These are phyloP conservation scores for Aquilaria malaccensis DNA, from an alignment of 345 rosid genomes.

Conservation along the genomic window DNA sequence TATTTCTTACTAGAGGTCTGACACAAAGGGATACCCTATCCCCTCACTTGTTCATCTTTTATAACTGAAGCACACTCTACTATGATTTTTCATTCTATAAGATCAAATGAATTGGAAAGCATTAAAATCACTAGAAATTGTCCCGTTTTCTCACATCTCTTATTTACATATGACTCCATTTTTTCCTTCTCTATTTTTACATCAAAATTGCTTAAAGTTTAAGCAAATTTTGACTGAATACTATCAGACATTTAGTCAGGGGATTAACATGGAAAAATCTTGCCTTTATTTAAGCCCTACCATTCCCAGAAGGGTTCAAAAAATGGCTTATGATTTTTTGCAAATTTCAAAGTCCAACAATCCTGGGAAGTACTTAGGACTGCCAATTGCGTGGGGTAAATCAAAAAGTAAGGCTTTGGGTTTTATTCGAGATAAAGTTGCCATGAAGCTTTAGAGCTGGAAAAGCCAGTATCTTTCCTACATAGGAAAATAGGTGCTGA, in stretches of 20 bases:
- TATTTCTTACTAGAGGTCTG: not conserved
- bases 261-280: not conserved
- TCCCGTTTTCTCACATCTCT: not conserved
- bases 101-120: too few species aligned
- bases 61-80: not conserved
- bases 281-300: not conserved
- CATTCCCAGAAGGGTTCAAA: not conserved
- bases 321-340: too few species aligned
- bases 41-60: not conserved
- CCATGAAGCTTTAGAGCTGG: too few species aligned
- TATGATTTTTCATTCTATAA: not conserved
- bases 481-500: too few species aligned
- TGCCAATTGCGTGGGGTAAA: too few species aligned
- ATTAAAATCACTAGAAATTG: not conserved
- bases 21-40: too few species aligned
- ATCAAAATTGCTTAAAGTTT: not conserved
- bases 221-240: not conserved
- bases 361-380: too few species aligned
- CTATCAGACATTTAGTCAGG: not conserved
- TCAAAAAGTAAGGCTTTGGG: too few species aligned
- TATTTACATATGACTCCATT: not conserved
- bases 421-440: too few species aligned
- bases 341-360: too few species aligned
- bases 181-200: not conserved
- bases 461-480: too few species aligned